Conservation (phyloP, 2,329 filamentous ascomycete species). For the Penicillium sp. region DNA sequence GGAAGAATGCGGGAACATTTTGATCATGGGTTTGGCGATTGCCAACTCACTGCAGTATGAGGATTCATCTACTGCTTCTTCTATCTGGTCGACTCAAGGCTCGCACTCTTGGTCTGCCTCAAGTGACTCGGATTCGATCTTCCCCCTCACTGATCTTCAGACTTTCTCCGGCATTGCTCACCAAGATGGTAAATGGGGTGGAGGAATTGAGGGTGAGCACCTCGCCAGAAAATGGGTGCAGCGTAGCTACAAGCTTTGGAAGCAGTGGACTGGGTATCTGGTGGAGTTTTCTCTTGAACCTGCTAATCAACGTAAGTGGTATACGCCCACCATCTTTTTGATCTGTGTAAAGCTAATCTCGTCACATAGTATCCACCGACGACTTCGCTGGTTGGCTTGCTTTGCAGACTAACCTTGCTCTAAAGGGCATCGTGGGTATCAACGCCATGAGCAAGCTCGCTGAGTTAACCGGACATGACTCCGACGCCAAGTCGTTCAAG, state of each 20-base stretch:
- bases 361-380: conserved; percentile 69
- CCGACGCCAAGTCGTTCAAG: conserved; percentile 63
- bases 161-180: conserved; percentile 56
- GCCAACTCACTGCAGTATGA: conserved; percentile 73
- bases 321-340: background rate
- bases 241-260: conserved; percentile 72
- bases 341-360: conserved; percentile 8
- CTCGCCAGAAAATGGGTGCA: conserved; percentile 68
- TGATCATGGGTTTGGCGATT: conserved; percentile 79
- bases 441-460: conserved; percentile 76
- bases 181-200: conserved; percentile 67
- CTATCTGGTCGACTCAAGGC: conserved; percentile 59
- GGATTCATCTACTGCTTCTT: conserved; percentile 59
- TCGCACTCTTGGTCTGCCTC: conserved; percentile 24
- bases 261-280: conserved; percentile 78
- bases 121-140: conserved; percentile 37
- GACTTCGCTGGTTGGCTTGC: conserved; percentile 80
- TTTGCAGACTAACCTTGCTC: conserved; percentile 79
- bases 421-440: conserved; percentile 84
- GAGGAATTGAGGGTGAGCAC: conserved; percentile 56
- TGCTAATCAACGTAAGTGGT: conserved; percentile 66
- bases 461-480: conserved; percentile 60
- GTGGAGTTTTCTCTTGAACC: conserved; percentile 76
- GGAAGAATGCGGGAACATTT: conserved; percentile 70
- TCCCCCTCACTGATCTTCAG: conserved; percentile 56